Percentiles rank a stretch among this genome's conserved stretches.
Evolutionary conservation across 179 eudicot genomes (phyloP).

Genomic region (Silene coronaria): DNA sequence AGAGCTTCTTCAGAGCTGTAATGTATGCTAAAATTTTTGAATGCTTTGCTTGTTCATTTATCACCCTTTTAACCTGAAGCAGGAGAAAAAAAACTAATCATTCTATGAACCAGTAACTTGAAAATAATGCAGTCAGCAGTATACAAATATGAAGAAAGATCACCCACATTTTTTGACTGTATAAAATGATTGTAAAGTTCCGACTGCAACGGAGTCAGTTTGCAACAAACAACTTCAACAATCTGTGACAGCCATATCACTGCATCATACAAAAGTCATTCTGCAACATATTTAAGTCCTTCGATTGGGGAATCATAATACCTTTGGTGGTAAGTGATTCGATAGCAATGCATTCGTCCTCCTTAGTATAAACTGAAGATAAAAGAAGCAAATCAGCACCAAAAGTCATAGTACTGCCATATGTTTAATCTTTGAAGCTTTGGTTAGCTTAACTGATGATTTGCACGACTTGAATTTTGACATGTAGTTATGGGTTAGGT

Average conservation of each 20-base stretch:
- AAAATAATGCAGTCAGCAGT: neutral
- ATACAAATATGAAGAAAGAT: conserved; percentile 18
- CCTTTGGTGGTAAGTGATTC: conserved; percentile 99
- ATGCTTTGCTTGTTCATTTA: conserved; percentile 66
- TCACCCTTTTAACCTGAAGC: conserved; percentile 68
- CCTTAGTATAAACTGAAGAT: conserved; percentile 86
- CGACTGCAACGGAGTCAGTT: conserved; percentile 75
- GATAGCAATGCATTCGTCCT: conserved; percentile 93
- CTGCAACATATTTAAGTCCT: conserved; percentile 8
- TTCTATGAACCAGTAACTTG: neutral
- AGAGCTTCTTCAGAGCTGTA: conserved; percentile 95
- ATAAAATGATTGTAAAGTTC: conserved; percentile 77
- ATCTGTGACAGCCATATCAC: conserved; percentile 46
- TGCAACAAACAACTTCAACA: conserved; percentile 97
- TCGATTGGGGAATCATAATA: conserved; percentile 20
- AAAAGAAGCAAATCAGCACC: conserved; percentile 17
- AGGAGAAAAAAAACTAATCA: neutral
- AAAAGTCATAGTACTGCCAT: neutral
- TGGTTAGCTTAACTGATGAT: neutral
- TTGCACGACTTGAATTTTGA: conserved; percentile 5
- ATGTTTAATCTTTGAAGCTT: neutral
- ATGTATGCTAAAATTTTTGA: conserved; percentile 85
- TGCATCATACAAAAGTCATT: conserved; percentile 1
- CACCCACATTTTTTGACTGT: conserved; percentile 83
- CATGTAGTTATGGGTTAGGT: neutral